phyloP scores from a whole-genome alignment of 2,329 filamentous ascomycete species.

The Alternaria ethzedia region DNA sequence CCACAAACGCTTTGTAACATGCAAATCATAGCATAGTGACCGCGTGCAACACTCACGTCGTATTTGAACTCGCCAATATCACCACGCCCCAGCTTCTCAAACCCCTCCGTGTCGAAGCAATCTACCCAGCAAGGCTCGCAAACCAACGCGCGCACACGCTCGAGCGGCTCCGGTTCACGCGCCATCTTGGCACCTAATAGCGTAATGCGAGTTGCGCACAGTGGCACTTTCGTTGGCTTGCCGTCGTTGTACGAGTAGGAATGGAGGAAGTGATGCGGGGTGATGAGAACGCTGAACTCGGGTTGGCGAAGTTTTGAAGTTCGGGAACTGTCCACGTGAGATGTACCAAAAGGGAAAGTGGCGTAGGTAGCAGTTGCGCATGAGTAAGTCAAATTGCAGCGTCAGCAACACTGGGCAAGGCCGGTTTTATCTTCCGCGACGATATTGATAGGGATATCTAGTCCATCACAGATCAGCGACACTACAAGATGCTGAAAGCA shows the following conservation, averaged over 20 bases:
- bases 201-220: fast-evolving
- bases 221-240: fast-evolving
- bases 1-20: neutral
- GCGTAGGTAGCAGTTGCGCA: neutral
- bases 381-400: neutral
- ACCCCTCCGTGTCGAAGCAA: neutral
- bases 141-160: neutral
- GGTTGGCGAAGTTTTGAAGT: neutral
- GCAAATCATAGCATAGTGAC: neutral
- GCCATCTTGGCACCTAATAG: fast-evolving
- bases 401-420: too few relatives aligned
- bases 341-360: neutral
- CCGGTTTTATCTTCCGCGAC: too few relatives aligned
- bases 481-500: too few relatives aligned
- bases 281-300: neutral
- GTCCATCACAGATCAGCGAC: too few relatives aligned
- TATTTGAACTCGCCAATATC: neutral
- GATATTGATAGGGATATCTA: too few relatives aligned
- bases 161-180: neutral
- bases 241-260: too few relatives aligned
- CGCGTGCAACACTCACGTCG: neutral
- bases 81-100: neutral
- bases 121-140: neutral
- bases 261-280: too few relatives aligned
- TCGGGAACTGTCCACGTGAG: neutral